phyloP scores from a whole-genome alignment of 345 rosid species.

The Isatis tinctoria region DNA sequence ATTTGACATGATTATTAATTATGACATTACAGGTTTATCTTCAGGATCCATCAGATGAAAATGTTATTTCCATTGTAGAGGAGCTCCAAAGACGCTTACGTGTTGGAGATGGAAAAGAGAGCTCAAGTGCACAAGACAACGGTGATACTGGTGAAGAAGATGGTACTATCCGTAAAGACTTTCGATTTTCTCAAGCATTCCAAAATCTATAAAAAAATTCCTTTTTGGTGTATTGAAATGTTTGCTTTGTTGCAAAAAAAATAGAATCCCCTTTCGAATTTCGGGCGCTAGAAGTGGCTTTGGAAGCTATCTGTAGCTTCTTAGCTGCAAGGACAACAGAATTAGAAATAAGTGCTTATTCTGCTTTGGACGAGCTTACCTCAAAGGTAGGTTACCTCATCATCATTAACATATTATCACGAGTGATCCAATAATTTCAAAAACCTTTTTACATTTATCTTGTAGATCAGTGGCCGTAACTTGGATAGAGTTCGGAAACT shows the following conservation, averaged over 20 bases:
- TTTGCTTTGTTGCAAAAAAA: slow-evolving; percentile 25
- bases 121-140: slow-evolving; percentile 44
- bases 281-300: slow-evolving; percentile 85
- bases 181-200: background rate
- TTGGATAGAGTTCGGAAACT: slow-evolving; percentile 92
- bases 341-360: slow-evolving; percentile 86
- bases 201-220: background rate
- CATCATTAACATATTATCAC: background rate
- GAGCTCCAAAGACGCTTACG: slow-evolving; percentile 86
- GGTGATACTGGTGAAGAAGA: slow-evolving; percentile 80
- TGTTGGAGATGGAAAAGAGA: slow-evolving; percentile 44
- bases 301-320: slow-evolving; percentile 94
- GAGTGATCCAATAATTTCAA: background rate
- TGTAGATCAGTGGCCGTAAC: slow-evolving; percentile 92
- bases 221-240: background rate
- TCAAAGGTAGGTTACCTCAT: slow-evolving; percentile 48
- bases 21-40: slow-evolving; percentile 93
- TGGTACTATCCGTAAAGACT: slow-evolving; percentile 43
- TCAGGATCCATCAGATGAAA: slow-evolving; percentile 74
- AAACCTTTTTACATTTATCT: background rate
- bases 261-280: slow-evolving; percentile 86
- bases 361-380: slow-evolving; percentile 93
- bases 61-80: slow-evolving; percentile 81
- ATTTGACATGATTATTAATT: no score
- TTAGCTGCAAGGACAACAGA: slow-evolving; percentile 87